phyloP scores from a whole-genome alignment of 805 yeast genomes.

The Metschnikowia vanudenii region DNA sequence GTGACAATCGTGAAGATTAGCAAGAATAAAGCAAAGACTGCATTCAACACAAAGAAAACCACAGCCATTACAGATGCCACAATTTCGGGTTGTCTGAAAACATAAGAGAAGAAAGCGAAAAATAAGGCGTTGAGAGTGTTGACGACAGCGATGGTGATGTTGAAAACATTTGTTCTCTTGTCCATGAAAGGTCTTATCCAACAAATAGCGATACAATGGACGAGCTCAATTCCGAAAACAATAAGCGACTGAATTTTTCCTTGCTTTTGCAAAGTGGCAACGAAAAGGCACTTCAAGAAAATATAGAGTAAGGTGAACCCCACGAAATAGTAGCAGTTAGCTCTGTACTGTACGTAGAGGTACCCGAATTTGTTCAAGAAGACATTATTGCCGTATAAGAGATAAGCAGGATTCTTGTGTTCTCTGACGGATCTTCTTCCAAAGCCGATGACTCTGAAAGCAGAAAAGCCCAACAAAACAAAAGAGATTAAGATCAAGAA shows the following conservation, averaged over 20 bases:
- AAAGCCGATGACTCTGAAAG: conserved; percentile 65
- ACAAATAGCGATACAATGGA: conserved; percentile 63
- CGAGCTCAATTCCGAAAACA: conserved; percentile 71
- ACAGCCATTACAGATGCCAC: conserved; percentile 93
- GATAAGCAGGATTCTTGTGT: conserved; percentile 88
- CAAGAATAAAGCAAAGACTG: conserved; percentile 78
- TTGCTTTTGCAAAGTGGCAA: conserved; percentile 76
- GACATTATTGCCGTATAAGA: conserved; percentile 78
- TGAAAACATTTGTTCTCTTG: conserved; percentile 89
- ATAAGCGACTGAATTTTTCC: conserved; percentile 84
- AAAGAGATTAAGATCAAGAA: conserved; percentile 59
- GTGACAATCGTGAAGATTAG: conserved; percentile 84
- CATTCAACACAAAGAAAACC: conserved; percentile 85
- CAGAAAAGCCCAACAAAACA: conserved; percentile 67
- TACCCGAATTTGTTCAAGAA: conserved; percentile 88
- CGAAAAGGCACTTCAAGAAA: conserved; percentile 73
- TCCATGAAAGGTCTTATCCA: conserved; percentile 89
- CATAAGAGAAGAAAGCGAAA: conserved; percentile 83
- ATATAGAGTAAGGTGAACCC: conserved; percentile 62
- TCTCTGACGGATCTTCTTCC: conserved; percentile 71
- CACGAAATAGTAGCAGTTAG: conserved; percentile 83
- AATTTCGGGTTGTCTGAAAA: conserved; percentile 78
- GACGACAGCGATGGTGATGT: conserved; percentile 79
- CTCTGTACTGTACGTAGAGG: conserved; percentile 85
- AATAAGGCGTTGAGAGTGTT: conserved; percentile 80